A percentile compares a stretch with the other conserved stretches of the same genome.
Conservation (phyloP, 1,284 basidiomycete genomes). For the Trametes polyzona region DNA sequence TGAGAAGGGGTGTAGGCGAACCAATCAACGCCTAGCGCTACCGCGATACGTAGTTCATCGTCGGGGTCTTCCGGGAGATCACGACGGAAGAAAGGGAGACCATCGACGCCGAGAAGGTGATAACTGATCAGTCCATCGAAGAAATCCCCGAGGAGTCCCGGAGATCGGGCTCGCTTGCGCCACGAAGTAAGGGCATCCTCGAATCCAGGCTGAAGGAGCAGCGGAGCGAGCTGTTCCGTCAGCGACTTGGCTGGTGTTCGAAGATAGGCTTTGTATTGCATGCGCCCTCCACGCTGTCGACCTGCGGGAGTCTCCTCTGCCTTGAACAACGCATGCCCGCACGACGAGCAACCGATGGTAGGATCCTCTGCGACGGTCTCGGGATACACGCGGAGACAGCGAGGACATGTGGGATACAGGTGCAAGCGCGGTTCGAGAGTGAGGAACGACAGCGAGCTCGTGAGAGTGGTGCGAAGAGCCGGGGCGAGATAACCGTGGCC, state of each 20-base stretch:
- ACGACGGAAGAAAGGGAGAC: conserved; percentile 26
- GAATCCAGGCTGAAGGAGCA: conserved; percentile 24
- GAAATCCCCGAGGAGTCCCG: conserved; percentile 25
- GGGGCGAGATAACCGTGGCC: neutral
- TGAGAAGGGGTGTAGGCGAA: too few relatives aligned
- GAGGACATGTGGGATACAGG: conserved; percentile 15
- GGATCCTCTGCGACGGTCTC: neutral
- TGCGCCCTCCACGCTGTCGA: neutral
- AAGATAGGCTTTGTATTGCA: neutral
- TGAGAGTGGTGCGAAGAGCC: conserved; percentile 2
- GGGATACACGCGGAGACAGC: conserved; percentile 1
- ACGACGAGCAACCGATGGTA: neutral
- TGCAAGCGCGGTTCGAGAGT: conserved; percentile 5
- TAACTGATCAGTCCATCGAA: conserved; percentile 30
- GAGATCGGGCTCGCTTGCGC: conserved; percentile 10
- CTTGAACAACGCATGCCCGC: conserved; percentile 14
- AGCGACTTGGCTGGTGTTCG: conserved; percentile 10
- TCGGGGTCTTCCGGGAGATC: neutral
- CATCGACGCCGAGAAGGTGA: conserved; percentile 23
- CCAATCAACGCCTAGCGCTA: conserved; percentile 34
- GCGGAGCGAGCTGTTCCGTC: conserved; percentile 16
- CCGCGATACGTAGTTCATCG: conserved; percentile 31
- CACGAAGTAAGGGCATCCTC: conserved; percentile 30
- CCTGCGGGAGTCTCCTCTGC: too few relatives aligned
- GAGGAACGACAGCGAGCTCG: conserved; percentile 2